Evolutionary conservation across 352 stramenopile species (phyloP).

Genomic region (Blastocystis sp.): DNA sequence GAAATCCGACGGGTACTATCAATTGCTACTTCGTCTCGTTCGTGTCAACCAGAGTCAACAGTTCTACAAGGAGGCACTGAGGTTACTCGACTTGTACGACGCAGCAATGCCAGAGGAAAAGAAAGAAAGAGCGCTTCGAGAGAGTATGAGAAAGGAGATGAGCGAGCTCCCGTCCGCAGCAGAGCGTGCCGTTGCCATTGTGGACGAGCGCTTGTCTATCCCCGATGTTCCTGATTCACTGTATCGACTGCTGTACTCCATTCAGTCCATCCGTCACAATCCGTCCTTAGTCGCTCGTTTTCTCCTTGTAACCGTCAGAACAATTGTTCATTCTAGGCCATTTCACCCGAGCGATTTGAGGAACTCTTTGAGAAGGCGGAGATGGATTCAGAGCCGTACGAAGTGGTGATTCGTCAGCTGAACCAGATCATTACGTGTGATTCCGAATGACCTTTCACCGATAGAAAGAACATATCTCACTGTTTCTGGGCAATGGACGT

Average conservation of each 20-base stretch:
- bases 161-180: not conserved
- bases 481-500: not conserved
- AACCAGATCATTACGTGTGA: not conserved
- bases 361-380: not conserved
- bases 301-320: not conserved
- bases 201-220: not conserved
- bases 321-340: not conserved
- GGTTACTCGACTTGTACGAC: not conserved
- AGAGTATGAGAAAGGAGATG: not conserved
- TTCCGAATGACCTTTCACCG: not conserved
- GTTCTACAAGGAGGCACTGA: not conserved
- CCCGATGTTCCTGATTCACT: not conserved
- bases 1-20: not conserved
- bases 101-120: not conserved
- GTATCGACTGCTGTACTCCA: not conserved
- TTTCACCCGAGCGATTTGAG: not conserved
- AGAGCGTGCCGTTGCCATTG: not conserved
- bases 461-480: constrained; percentile 26
- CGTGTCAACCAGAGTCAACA: not conserved
- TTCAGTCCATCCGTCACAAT: not conserved
- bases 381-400: not conserved
- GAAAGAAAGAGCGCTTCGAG: not conserved
- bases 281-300: not conserved
- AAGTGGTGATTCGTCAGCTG: not conserved
- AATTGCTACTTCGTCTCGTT: not conserved